phyloP scores from a whole-genome alignment of 2,329 filamentous ascomycete genomes.

The Fusarium chuoi region DNA sequence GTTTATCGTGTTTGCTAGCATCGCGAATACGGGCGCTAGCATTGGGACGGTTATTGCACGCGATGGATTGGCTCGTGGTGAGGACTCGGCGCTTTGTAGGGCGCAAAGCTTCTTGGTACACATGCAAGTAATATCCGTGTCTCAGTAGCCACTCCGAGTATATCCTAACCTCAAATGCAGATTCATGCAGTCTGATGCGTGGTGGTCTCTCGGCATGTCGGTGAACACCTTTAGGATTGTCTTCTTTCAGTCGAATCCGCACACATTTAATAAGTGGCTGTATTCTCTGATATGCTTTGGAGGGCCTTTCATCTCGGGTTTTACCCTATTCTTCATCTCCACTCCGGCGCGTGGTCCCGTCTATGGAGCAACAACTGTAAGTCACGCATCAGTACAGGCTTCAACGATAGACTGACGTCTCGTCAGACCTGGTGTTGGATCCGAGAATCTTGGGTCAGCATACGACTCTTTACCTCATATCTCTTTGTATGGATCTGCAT shows the following conservation, averaged over 20 bases:
- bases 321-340: not conserved
- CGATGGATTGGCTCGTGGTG: not conserved
- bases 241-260: not conserved
- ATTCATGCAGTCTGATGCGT: not conserved
- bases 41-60: not conserved
- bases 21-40: not conserved
- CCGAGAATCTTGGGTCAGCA: not conserved
- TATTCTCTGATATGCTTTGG: not conserved
- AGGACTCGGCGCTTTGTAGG: not conserved
- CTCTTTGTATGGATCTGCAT: not conserved
- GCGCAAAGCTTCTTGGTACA: not conserved
- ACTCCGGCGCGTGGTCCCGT: not conserved
- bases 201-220: slow-evolving; percentile 1
- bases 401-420: not conserved
- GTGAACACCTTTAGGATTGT: not conserved
- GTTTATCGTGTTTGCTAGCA: not conserved
- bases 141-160: rapidly evolving
- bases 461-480: not conserved
- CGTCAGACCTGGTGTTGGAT: not conserved
- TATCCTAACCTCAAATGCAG: not conserved
- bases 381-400: rapidly evolving
- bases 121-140: not conserved
- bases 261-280: not conserved
- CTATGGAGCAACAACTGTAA: not conserved
- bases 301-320: not conserved